phyloP scores from a whole-genome alignment of 345 rosid genomes.

The Aurinia saxatilis region DNA sequence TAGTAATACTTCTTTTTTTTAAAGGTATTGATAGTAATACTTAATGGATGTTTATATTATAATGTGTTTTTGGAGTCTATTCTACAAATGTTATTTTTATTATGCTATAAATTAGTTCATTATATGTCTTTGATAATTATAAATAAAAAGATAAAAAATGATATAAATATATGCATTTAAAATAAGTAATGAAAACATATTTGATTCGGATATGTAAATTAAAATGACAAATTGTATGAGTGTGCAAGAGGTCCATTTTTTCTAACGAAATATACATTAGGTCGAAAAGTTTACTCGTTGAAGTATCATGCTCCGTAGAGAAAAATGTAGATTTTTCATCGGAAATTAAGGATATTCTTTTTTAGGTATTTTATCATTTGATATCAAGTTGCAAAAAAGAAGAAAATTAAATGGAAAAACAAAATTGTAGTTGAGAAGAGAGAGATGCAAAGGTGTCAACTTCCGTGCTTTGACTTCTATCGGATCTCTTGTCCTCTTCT shows the following conservation, averaged over 20 bases:
- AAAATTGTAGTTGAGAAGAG: slow-evolving; percentile 27
- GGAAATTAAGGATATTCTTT: slow-evolving; percentile 1
- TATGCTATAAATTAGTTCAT: no score
- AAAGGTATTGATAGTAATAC: no score
- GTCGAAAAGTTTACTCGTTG: slow-evolving; percentile 10
- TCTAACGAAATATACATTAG: slow-evolving; percentile 1
- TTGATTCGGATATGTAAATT: no score
- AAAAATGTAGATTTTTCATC: not conserved
- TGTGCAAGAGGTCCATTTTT: not conserved
- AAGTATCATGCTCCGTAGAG: slow-evolving; percentile 1
- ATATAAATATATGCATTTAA: no score
- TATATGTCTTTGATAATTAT: no score
- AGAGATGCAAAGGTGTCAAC: slow-evolving; percentile 24
- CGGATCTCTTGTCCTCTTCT: slow-evolving; percentile 18
- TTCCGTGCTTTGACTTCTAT: slow-evolving; percentile 30
- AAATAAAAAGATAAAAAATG: no score
- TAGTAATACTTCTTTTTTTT: no score
- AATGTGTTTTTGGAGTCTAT: no score
- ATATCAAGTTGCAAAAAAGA: slow-evolving; percentile 4
- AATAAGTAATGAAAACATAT: no score
- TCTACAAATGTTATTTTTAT: no score
- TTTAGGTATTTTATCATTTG: slow-evolving; percentile 9
- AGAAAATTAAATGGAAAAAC: not conserved
- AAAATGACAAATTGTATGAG: no score
- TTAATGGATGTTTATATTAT: no score